Evolutionary conservation across 129 eudicot species (phyloP).

Genomic region (Flaveria trinervia): DNA sequence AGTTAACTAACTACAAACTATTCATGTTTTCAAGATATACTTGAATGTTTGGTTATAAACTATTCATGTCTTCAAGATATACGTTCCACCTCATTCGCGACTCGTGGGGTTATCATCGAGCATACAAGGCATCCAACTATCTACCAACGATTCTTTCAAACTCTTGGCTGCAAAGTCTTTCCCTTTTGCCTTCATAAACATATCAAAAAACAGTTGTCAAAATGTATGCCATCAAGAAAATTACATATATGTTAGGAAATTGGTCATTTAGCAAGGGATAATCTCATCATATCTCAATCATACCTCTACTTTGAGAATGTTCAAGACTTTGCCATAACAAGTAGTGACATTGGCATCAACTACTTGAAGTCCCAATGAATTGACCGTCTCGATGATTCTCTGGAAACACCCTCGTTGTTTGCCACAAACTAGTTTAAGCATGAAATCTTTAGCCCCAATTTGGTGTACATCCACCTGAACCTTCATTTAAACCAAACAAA

Average conservation of each 20-base stretch:
- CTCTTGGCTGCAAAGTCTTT: constrained; percentile 36
- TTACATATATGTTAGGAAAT: neutral
- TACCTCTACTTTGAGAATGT: constrained; percentile 64
- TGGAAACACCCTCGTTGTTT: constrained; percentile 50
- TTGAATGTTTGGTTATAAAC: constrained; percentile 3
- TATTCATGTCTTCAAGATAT: constrained; percentile 12
- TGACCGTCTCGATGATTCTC: constrained; percentile 59
- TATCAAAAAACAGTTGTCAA: constrained; percentile 3
- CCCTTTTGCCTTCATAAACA: constrained; percentile 41
- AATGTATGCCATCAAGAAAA: constrained; percentile 4
- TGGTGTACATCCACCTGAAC: constrained; percentile 64
- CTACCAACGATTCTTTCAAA: constrained; percentile 50
- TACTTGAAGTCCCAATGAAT: constrained; percentile 59
- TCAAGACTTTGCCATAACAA: constrained; percentile 52
- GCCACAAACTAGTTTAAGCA: constrained; percentile 48
- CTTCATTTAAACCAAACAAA: constrained; percentile 35
- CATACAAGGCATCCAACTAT: constrained; percentile 20
- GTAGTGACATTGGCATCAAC: constrained; percentile 59
- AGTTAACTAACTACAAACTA: no score
- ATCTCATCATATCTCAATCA: neutral
- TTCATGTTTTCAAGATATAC: neutral
- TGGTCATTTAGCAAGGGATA: neutral
- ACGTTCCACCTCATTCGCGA: neutral
- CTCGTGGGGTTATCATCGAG: constrained; percentile 6
- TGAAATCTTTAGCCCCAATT: constrained; percentile 48